A percentile compares a stretch with the other conserved stretches of the same genome.
phyloP scores from a whole-genome alignment of 345 rosid genomes.

The Tarenaya hassleriana region DNA sequence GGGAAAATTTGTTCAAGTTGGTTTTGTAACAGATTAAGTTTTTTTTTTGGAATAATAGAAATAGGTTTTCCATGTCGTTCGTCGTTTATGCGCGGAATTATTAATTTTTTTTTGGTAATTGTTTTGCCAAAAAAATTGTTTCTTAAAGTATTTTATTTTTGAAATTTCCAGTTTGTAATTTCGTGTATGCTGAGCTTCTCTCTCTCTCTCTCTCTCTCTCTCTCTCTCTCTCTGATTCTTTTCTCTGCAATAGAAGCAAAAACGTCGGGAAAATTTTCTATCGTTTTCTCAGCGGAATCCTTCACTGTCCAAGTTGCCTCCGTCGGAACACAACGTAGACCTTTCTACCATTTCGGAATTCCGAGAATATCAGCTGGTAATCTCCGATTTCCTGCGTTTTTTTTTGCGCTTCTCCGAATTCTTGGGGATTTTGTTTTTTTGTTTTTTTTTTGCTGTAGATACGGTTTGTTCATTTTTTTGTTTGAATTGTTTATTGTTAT shows the following conservation, averaged over 20 bases:
- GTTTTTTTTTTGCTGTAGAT: constrained; percentile 9
- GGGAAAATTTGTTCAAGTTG: too few species aligned
- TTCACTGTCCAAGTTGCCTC: constrained; percentile 6
- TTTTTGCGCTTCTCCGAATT: neutral
- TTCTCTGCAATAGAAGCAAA: constrained; percentile 34
- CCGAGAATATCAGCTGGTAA: constrained; percentile 12
- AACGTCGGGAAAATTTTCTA: neutral
- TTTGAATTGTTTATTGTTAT: too few species aligned
- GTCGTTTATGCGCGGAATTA: too few species aligned
- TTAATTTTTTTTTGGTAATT: neutral
- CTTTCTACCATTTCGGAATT: neutral
- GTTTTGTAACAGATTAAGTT: too few species aligned
- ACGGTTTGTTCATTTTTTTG: neutral
- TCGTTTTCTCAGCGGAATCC: constrained; percentile 15
- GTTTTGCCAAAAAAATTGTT: neutral
- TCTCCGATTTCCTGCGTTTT: neutral
- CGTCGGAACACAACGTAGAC: neutral
- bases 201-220: constrained; percentile 6
- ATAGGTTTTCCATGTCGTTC: too few species aligned
- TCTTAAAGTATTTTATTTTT: neutral
- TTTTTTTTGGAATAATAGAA: too few species aligned
- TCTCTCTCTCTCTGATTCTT: constrained; percentile 22
- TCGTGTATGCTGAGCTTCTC: constrained; percentile 23
- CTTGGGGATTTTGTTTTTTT: neutral
- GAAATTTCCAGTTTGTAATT: constrained; percentile 13